Percentiles rank a stretch among this genome's conserved stretches.
These are phyloP conservation scores for Durotheca rogersii DNA, from an alignment of 495 filamentous ascomycete species.

Conservation along the genomic window DNA sequence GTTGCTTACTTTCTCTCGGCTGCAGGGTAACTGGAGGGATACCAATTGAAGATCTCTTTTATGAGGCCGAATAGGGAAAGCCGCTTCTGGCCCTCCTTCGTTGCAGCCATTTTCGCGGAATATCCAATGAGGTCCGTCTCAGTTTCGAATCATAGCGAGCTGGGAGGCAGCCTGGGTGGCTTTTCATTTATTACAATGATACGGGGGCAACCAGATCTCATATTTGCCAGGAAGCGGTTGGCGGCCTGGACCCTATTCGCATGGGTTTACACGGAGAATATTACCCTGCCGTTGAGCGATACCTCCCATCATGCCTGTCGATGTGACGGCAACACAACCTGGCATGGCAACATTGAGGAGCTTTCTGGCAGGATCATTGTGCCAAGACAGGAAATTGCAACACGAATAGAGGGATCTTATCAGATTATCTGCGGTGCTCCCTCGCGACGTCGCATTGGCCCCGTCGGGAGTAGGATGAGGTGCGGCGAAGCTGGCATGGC, in stretches of 20 bases:
- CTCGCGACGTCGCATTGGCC: slow-evolving; percentile 10
- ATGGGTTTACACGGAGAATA: neutral
- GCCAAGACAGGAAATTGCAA: neutral
- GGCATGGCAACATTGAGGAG: slow-evolving; percentile 1
- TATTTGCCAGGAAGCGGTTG: neutral
- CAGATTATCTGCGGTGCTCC: neutral
- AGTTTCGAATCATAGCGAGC: neutral
- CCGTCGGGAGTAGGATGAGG: slow-evolving; percentile 10
- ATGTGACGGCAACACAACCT: slow-evolving; percentile 2
- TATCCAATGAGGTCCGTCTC: neutral
- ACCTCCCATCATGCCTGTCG: neutral
- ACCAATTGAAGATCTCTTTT: slow-evolving; percentile 54
- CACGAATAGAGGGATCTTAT: slow-evolving; percentile 1
- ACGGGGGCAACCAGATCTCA: no score
- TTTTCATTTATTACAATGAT: no score
- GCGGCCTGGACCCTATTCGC: neutral
- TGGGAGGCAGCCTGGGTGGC: neutral
- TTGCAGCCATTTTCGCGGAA: slow-evolving; percentile 9
- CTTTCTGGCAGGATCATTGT: neutral
- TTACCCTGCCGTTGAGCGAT: neutral
- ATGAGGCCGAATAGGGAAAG: slow-evolving; percentile 34
- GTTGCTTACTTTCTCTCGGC: slow-evolving; percentile 48
- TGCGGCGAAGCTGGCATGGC: slow-evolving; percentile 33
- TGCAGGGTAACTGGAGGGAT: slow-evolving; percentile 44
- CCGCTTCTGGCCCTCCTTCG: slow-evolving; percentile 13